phyloP scores from a whole-genome alignment of 805 yeast species.

The Lipomyces lipofer region DNA sequence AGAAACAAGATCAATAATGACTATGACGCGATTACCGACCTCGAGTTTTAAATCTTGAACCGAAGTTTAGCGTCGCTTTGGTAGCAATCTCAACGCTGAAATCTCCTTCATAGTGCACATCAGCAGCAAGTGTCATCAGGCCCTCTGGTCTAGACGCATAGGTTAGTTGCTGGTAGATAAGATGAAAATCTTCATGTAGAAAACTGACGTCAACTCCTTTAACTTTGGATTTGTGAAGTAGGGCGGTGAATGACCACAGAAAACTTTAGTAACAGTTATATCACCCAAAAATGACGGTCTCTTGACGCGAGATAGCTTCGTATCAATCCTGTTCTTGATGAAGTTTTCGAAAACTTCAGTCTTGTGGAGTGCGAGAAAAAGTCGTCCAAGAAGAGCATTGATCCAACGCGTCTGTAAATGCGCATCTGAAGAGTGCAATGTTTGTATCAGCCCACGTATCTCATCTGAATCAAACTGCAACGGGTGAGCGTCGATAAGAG shows the following conservation, averaged over 20 bases:
- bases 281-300: constrained; percentile 87
- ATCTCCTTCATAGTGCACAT: constrained; percentile 73
- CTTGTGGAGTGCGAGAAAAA: constrained; percentile 73
- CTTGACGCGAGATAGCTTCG: constrained; percentile 74
- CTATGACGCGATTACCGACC: constrained; percentile 5
- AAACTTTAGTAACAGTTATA: constrained; percentile 67
- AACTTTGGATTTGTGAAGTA: constrained; percentile 71
- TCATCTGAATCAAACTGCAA: constrained; percentile 70
- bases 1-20: background rate
- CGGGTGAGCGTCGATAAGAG: constrained; percentile 68
- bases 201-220: constrained; percentile 51
- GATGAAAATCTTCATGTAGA: background rate
- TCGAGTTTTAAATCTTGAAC: constrained; percentile 67
- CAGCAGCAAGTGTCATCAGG: constrained; percentile 57
- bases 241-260: constrained; percentile 81
- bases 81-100: constrained; percentile 77
- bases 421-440: constrained; percentile 77
- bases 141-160: constrained; percentile 62
- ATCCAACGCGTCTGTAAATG: constrained; percentile 86
- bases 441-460: constrained; percentile 70
- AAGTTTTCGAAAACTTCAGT: constrained; percentile 65
- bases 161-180: background rate
- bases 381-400: constrained; percentile 80
- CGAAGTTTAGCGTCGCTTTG: constrained; percentile 71
- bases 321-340: constrained; percentile 60